phyloP scores from a whole-genome alignment of 306 rosid genomes.

The Abrus precatorius region DNA sequence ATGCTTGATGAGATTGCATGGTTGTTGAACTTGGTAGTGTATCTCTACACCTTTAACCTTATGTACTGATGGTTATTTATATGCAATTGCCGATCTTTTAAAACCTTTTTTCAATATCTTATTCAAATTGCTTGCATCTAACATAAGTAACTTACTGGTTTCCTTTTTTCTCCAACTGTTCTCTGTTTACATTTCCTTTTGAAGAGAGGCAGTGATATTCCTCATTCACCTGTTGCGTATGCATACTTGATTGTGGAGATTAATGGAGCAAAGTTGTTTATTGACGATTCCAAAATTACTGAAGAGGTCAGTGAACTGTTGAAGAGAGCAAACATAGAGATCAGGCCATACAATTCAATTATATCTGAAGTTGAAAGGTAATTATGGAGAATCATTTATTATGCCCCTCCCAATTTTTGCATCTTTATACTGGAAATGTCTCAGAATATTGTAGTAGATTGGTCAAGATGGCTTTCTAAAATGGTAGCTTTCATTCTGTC shows the following conservation, averaged over 20 bases:
- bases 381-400: slow-evolving; percentile 26
- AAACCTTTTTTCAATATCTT: slow-evolving; percentile 38
- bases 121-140: slow-evolving; percentile 32
- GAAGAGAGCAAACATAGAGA: slow-evolving; percentile 77
- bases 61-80: slow-evolving; percentile 37
- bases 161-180: slow-evolving; percentile 16
- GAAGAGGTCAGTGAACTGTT: slow-evolving; percentile 84
- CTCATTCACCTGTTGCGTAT: slow-evolving; percentile 94
- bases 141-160: slow-evolving; percentile 31
- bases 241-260: slow-evolving; percentile 93
- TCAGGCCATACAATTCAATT: slow-evolving; percentile 81
- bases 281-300: slow-evolving; percentile 76
- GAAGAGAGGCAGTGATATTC: slow-evolving; percentile 97
- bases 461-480: not conserved
- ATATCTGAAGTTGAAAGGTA: slow-evolving; percentile 85
- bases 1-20: slow-evolving; percentile 98
- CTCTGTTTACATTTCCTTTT: slow-evolving; percentile 47
- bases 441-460: slow-evolving; percentile 26
- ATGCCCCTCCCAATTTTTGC: slow-evolving; percentile 7
- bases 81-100: slow-evolving; percentile 26
- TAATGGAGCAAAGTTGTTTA: slow-evolving; percentile 79
- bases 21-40: slow-evolving; percentile 91
- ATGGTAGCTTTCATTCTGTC: slow-evolving; percentile 35
- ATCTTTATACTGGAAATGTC: slow-evolving; percentile 28
- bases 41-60: slow-evolving; percentile 34